Conservation (phyloP, 2,329 filamentous ascomycete genomes). For the Aspergillus tubingensis region DNA sequence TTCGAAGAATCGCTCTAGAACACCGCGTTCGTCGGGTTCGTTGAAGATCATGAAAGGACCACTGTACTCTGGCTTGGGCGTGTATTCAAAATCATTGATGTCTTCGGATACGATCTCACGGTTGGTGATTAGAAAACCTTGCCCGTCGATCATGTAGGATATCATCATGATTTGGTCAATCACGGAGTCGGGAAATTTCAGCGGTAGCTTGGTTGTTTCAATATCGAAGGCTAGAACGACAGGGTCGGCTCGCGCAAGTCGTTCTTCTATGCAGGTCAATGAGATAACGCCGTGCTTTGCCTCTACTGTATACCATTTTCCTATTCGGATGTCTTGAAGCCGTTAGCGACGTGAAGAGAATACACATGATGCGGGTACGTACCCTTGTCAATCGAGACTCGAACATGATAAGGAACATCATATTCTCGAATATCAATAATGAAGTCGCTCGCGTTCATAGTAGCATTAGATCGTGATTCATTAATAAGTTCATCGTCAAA, state of each 20-base stretch:
- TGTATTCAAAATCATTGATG: slow-evolving; percentile 97
- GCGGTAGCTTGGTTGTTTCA: slow-evolving; percentile 89
- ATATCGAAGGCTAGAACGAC: slow-evolving; percentile 99
- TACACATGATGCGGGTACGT: background rate
- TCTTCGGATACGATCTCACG: slow-evolving; percentile 97
- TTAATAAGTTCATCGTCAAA: slow-evolving; percentile 89
- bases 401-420: slow-evolving; percentile 98
- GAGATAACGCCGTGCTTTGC: slow-evolving; percentile 86
- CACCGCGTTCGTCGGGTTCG: slow-evolving; percentile 84
- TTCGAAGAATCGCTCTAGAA: slow-evolving; percentile 89
- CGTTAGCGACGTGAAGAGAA: slow-evolving; percentile 24
- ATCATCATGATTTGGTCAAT: slow-evolving; percentile 99
- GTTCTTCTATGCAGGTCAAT: slow-evolving; percentile 82
- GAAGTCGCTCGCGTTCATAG: slow-evolving; percentile 90
- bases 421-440: slow-evolving; percentile 99
- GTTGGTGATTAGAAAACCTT: slow-evolving; percentile 97
- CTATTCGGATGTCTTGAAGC: slow-evolving; percentile 78
- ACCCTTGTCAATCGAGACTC: slow-evolving; percentile 96
- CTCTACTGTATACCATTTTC: slow-evolving; percentile 96
- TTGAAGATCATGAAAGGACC: slow-evolving; percentile 98
- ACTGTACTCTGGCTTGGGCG: slow-evolving; percentile 91
- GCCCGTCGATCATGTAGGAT: slow-evolving; percentile 99
- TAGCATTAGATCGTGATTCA: slow-evolving; percentile 75
- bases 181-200: slow-evolving; percentile 94
- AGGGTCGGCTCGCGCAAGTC: slow-evolving; percentile 86